Base-by-base conservation (phyloP, 2,329 filamentous ascomycete genomes). In the Fusarium subglutinans region DNA sequence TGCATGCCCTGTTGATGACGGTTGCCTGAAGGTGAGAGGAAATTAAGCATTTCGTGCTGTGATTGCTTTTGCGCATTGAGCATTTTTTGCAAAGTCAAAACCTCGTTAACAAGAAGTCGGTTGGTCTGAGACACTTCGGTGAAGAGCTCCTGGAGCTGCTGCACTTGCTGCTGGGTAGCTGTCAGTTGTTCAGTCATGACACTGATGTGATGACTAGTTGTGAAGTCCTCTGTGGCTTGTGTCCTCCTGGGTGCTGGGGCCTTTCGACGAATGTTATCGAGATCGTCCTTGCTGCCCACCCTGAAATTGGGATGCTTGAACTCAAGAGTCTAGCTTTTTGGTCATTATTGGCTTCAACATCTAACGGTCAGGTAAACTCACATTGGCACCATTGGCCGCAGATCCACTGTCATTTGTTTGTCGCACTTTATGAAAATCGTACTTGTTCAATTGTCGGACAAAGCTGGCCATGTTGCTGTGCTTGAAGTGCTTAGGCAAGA, bases 391-490 rank as follows among this genome's bases (percentile, higher is more conserved):
- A 41, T 79, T 82, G 15, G 82, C 78, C 20, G 78, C 76, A 9
- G 80, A 79, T 18, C 82, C 80, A 66, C 78, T 78, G 51, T 85
- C 83, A 57, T 80, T 82, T 6, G 83, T 82, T 22, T 83, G 83
- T 72, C 96, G 90, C 73, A 98, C 95, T 87, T 99, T 99, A 87
- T 99, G 96, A 78, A 99, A 99, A 81, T 98, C 95, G 83, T 97
- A 98, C 82, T 98, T 98, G 86, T 98, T 98, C 66, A 98, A 86
- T 82, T 98, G 95, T 55, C 95, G 93, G 66, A 98, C 95, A 81
- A 98, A 98, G 83, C 95, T 98, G 38, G 95, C 95, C 85, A 98
- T 98, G 82, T 98, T 98, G 89, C 94, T 97, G 84, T 98, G 96
- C 84, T 99, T 99, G 87, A 99, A 99, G 80, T 98, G 95, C 81